These are phyloP conservation scores for Eucalyptus virginea DNA, from an alignment of 345 rosid species.

Conservation along the genomic window DNA sequence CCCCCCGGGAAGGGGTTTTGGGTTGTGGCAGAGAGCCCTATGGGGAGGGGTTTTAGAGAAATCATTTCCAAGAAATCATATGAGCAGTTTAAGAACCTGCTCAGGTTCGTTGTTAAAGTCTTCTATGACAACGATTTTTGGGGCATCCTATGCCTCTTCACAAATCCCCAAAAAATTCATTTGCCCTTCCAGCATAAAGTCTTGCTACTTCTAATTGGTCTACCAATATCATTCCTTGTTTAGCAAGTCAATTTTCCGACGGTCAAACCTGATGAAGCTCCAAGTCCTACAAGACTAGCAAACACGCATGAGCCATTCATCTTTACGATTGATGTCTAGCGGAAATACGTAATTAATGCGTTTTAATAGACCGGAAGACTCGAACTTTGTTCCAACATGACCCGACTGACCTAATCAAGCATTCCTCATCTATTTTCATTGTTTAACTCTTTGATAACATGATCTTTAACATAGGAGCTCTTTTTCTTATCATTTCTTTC, in stretches of 20 bases:
- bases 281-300: neutral
- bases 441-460: neutral
- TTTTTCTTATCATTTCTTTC: neutral
- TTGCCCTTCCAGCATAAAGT: neutral
- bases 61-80: too few relatives aligned
- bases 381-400: neutral
- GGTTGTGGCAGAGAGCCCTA: too few relatives aligned
- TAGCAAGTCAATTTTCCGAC: neutral
- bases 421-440: neutral
- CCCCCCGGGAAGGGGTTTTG: too few relatives aligned
- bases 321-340: neutral
- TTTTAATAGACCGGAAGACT: neutral
- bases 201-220: neutral
- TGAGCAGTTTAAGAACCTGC: too few relatives aligned
- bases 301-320: neutral
- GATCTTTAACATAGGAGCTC: neutral
- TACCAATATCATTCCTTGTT: neutral
- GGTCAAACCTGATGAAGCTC: neutral
- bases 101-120: neutral
- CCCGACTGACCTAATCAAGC: neutral
- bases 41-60: too few relatives aligned
- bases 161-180: neutral
- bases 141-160: neutral
- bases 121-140: neutral
- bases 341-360: neutral